A percentile compares a stretch with the other conserved stretches of the same genome.
Evolutionary conservation across 176 grass and related monocot genomes (phyloP).

Genomic region (Oryza meridionalis): DNA sequence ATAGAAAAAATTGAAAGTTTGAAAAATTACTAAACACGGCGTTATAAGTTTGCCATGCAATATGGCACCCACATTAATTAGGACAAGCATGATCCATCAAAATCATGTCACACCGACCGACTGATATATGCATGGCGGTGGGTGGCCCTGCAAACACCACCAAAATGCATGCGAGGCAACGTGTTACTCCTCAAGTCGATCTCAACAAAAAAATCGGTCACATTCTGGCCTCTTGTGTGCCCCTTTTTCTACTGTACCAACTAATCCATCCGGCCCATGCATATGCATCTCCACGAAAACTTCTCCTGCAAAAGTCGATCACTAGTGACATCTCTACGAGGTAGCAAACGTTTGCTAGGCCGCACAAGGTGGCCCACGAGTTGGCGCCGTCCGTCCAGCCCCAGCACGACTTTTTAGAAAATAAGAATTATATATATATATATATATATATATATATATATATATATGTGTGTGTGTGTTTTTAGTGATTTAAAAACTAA

Average conservation of each 20-base stretch:
- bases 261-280: not conserved
- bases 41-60: no score
- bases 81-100: not conserved
- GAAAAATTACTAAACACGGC: no score
- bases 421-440: no score
- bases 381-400: not conserved
- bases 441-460: no score
- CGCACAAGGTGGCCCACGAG: not conserved
- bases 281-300: not conserved
- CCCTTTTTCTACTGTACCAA: not conserved
- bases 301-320: not conserved
- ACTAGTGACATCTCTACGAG: no score
- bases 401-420: no score
- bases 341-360: no score
- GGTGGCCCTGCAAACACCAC: not conserved
- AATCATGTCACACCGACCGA: not conserved
- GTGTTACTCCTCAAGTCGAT: no score
- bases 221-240: not conserved
- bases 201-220: not conserved
- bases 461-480: no score
- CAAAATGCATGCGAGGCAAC: not conserved
- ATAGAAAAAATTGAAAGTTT: no score
- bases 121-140: not conserved
- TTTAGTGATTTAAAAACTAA: no score
- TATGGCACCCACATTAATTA: no score